Evolutionary conservation across 2,329 filamentous ascomycete genomes (phyloP), one percentile per base, ranked within the genome.

Genomic region (Ophiosphaerella narmari): DNA sequence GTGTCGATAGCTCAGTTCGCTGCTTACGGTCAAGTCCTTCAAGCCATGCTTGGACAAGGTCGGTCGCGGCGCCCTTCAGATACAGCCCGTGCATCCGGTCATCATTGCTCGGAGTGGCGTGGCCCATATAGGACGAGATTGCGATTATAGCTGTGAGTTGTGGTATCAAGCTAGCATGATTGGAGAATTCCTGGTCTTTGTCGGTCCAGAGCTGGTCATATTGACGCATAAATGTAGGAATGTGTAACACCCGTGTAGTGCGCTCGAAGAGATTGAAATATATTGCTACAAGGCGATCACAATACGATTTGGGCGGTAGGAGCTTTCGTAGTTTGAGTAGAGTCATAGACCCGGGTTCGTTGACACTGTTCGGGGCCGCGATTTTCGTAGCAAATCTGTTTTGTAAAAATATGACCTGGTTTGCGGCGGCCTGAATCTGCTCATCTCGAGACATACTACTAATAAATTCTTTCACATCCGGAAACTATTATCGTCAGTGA

Each of bases 251-350:
- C 8, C 65, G 47, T 34, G 61, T 55, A 9, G 60, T 60, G n/a
- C 61, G 57, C 40, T 68, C 65, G 39, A 65, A 67, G 24, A 57
- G 48, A 7, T 47, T 41, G 36, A 49, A 60, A 42, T 66, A 65
- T 12, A 52, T 55, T 2, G 46, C 21, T 4, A 66, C 42, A 16
- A 67, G 55, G 32, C 54, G 48, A 24, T 67, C 65, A 12, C 62
- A 65, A 21, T 57, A 61, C 1, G 50, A 11, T 24, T 58, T 64
- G 16, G 60, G 48, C 5, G 62, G 62, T 8, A 65, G 46, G 18
- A 50, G 52, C 5, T 59, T 57, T 37, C 55, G 52, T 13, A 65
- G 43, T 23, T 63, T 63, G 14, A 59, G 48, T 5, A 61, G 51
- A 8, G 59, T 39, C 23, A 54, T 39, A 4, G 60, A 59, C 21